Evolutionary conservation across 2,329 filamentous ascomycete species (phyloP), one percentile per base, ranked within the genome.

Genomic region (Parafenestella ontariensis): DNA sequence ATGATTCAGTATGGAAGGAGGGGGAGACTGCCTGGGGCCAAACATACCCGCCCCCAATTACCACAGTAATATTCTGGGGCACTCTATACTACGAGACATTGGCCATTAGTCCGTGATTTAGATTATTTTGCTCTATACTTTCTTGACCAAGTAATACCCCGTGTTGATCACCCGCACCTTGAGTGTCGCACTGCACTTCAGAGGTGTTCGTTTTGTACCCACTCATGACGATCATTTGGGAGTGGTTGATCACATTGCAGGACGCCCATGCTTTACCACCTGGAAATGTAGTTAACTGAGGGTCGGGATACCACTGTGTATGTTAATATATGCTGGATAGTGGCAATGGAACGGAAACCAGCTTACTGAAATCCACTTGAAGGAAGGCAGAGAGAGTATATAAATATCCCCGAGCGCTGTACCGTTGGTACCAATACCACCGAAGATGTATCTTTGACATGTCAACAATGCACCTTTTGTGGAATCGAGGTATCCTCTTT

Each of bases 191-290:
- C 6, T 73, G 63, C 23, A 77, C 65, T 3, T 69, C 70, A 11
- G 78, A 63, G 0, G 83, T 81, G 24, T 62, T 62, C 13, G 54
- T 31, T 52, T 85, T 83, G 6, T 76, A 78, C 15, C 86, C 86
- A 28, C 86, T 85, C 18, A 87, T 81, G 40, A 87, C 78, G 18
- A 87, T 74, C 81, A 87, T 86, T 68, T 88, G 85, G 1, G 80
- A 78, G 31, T 77, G 72, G 46, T 81, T 76, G 15, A 84, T 72
- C 26, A 87, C 80, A 62, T 85, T 82, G 72, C 85, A 87, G 9
- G 59, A 59, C 24, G 85, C 83, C 13, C 79, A 80, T 29, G 76
- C 69, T 28, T 79, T 78, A 0, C 76, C 77, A 7, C 66, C 64
- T 46, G 77, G 71, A 46, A 76, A 58, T 11, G 21, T 31, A 18